Evolutionary conservation across 345 rosid species (phyloP), one percentile per base, ranked within the genome.

Genomic region (Populus pruinosa): DNA sequence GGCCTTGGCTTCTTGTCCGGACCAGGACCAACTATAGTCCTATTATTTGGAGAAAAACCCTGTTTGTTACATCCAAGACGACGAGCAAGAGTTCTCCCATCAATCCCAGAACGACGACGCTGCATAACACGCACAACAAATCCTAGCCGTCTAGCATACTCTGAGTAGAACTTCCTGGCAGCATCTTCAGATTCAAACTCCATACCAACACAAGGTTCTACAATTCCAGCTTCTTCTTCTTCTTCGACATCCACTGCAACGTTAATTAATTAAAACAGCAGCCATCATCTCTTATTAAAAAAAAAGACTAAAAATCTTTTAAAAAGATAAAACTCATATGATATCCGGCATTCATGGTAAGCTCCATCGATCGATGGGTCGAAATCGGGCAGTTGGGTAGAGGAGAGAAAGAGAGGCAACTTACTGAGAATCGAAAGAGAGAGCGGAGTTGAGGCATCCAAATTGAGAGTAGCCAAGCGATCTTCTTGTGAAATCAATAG

Each of bases 11-110:
- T 89, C 87, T 88, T 89, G 38, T 88, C 92, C 10, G 80, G 78
- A 69, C 88, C 92, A 67, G 80, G 78, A 69, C 87, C 92, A 67
- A 77, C 63, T 67, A 77, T 23, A 20, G 82, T 84, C 79, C 71
- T 86, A 12, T 79, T 80, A 78, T 79, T 88, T 33, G 90, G 90
- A 61, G 93, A 91, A 76, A 92, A 92, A 36, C 94, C 97, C 70
- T 92, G 97, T 75, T 92, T 90, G 81, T 92, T 92, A 81, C 97
- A 92, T 70, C 94, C 94, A 61, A 92, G 88, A 73, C 97, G 87
- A 67, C 94, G 94, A 67, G 97, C 93, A 78, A 92, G 93, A 31
- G 92, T 92, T 76, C 90, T 86, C 50, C 92, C 93, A 72, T 92
- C 94, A 74, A 87, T 85, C 73, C 94, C 94, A 16, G 94, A 90